These are phyloP conservation scores for Helianthus tuberosus DNA, from an alignment of 129 eudicot species.

Conservation along the genomic window DNA sequence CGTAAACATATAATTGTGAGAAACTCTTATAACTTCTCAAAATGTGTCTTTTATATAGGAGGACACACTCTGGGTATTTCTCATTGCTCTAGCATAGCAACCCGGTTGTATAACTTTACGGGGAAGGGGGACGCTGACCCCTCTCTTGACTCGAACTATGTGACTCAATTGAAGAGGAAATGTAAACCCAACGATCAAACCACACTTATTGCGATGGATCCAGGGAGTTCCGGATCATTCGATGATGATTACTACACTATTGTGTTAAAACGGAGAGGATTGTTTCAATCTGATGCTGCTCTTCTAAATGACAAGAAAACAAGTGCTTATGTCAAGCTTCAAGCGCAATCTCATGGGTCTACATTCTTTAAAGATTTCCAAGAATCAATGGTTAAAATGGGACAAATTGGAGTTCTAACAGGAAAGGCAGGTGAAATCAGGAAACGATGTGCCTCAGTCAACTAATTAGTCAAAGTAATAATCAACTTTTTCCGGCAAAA, in stretches of 20 bases:
- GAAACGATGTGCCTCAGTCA: slow-evolving; percentile 41
- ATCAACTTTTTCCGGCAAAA: neutral
- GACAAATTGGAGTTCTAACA: slow-evolving; percentile 60
- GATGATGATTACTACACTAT: slow-evolving; percentile 48
- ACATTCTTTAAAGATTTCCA: slow-evolving; percentile 55
- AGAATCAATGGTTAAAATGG: slow-evolving; percentile 70
- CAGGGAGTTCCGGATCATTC: slow-evolving; percentile 50
- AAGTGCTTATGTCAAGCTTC: slow-evolving; percentile 48
- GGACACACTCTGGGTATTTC: slow-evolving; percentile 73
- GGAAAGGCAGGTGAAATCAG: slow-evolving; percentile 64
- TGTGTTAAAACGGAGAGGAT: slow-evolving; percentile 59
- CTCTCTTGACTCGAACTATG: slow-evolving; percentile 52
- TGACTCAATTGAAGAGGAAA: slow-evolving; percentile 35
- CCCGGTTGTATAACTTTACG: slow-evolving; percentile 69
- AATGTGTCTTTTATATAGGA: slow-evolving; percentile 33
- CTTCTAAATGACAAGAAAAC: slow-evolving; percentile 53
- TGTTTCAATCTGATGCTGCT: slow-evolving; percentile 66
- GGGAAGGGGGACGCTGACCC: slow-evolving; percentile 75
- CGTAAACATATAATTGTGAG: no score
- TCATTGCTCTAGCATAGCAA: slow-evolving; percentile 50
- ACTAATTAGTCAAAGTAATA: neutral
- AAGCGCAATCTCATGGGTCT: slow-evolving; percentile 32
- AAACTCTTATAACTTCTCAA: neutral
- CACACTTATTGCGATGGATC: slow-evolving; percentile 59
- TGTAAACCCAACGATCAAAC: slow-evolving; percentile 51